A percentile compares a stretch with the other conserved stretches of the same genome.
phyloP scores from a whole-genome alignment of 78 protist genomes.

The Bigelowiella natans region DNA sequence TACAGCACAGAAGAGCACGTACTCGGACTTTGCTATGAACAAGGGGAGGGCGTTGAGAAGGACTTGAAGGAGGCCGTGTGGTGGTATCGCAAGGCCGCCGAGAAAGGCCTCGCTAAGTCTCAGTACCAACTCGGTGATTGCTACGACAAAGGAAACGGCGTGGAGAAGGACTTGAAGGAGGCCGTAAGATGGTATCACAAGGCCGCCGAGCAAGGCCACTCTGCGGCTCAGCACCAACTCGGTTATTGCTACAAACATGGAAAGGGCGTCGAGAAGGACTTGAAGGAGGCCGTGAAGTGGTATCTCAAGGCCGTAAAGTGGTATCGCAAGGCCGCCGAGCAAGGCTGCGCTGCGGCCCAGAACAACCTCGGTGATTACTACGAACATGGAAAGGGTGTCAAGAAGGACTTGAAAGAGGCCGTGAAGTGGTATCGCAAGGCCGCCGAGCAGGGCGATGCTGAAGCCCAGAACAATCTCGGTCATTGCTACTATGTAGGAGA shows the following conservation, averaged over 20 bases:
- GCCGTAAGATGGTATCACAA: not conserved
- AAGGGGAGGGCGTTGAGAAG: not conserved
- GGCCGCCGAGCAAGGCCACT: not conserved
- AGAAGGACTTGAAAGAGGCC: not conserved
- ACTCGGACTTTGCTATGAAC: not conserved
- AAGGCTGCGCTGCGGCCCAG: not conserved
- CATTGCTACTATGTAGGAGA: no score
- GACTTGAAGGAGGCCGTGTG: not conserved
- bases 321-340: not conserved
- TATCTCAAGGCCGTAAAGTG: not conserved
- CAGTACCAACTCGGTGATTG: not conserved
- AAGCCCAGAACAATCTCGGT: not conserved
- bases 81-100: not conserved
- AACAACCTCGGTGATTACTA: not conserved
- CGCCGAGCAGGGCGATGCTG: not conserved
- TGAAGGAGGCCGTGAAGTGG: not conserved
- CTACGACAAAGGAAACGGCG: conserved; percentile 6
- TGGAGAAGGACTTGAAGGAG: not conserved
- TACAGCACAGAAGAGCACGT: no score
- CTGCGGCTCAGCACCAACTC: conserved; percentile 1
- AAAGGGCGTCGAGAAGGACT: not conserved
- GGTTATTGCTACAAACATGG: conserved; percentile 3
- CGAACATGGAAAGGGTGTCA: not conserved
- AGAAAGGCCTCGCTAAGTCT: not conserved
- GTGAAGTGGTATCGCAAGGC: not conserved